Evolutionary conservation across 306 rosid genomes (phyloP).

Genomic region (Begonia loranthoides): DNA sequence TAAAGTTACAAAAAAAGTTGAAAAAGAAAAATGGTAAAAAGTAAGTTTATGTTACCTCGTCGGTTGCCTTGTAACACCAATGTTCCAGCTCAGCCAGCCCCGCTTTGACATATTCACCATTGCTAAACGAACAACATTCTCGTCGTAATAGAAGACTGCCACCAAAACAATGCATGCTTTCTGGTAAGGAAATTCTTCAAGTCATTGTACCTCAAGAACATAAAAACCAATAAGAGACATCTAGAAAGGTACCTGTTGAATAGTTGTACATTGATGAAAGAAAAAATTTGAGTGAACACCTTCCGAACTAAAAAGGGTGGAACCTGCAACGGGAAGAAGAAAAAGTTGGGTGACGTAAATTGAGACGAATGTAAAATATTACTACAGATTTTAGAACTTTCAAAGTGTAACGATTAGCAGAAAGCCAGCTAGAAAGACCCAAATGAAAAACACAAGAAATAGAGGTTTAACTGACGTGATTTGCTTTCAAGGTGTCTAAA

Average conservation of each 20-base stretch:
- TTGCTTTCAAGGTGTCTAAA: constrained; percentile 84
- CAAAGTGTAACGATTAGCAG: no score
- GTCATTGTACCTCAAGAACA: no score
- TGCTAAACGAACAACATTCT: constrained; percentile 99
- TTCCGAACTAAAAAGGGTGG: constrained; percentile 93
- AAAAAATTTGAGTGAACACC: constrained; percentile 92
- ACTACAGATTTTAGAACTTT: no score
- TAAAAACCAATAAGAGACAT: no score
- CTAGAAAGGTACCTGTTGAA: constrained; percentile 60
- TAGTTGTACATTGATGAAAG: constrained; percentile 92
- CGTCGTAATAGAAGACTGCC: constrained; percentile 97
- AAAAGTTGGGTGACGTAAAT: no score
- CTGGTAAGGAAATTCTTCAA: no score
- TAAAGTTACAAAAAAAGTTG: no score
- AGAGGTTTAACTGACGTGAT: constrained; percentile 52
- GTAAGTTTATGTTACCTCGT: constrained; percentile 40
- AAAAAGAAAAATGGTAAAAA: constrained; percentile 3
- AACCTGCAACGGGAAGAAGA: constrained; percentile 30
- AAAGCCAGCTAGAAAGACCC: no score
- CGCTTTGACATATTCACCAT: constrained; percentile 88
- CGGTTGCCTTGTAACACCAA: constrained; percentile 78
- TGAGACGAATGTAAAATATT: no score
- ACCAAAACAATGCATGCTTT: not conserved
- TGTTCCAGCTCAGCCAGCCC: constrained; percentile 96
- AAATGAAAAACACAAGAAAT: constrained; percentile 4